Evolutionary conservation across 805 yeast genomes (phyloP).

Genomic region (Spathaspora girioi): DNA sequence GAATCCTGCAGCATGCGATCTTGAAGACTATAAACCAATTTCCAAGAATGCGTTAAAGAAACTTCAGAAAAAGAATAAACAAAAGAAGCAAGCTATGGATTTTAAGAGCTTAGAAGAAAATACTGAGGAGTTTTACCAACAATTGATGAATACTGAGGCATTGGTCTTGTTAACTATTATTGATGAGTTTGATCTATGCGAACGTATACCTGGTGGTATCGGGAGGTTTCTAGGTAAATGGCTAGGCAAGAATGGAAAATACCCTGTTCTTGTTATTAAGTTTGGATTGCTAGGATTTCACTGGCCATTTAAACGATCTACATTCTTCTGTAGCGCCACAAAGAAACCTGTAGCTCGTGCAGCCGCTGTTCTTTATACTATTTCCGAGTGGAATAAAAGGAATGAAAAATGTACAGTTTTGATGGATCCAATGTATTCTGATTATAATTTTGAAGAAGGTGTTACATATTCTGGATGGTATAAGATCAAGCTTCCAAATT

Average conservation of each 20-base stretch:
- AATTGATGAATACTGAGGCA: constrained; percentile 38
- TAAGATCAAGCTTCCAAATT: constrained; percentile 29
- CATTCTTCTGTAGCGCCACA: constrained; percentile 35
- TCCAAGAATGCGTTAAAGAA: constrained; percentile 16
- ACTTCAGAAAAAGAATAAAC: constrained; percentile 12
- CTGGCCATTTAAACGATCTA: constrained; percentile 43
- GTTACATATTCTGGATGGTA: constrained; percentile 38
- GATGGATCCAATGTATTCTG: constrained; percentile 35
- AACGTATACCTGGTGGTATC: constrained; percentile 23
- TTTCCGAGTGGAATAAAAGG: constrained; percentile 30
- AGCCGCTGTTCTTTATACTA: constrained; percentile 36
- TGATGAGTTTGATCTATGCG: constrained; percentile 35
- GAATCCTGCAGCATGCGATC: not conserved
- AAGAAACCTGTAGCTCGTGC: constrained; percentile 37
- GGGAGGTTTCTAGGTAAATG: constrained; percentile 15
- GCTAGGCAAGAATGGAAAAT: constrained; percentile 27
- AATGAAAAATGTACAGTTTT: constrained; percentile 28
- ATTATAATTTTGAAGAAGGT: constrained; percentile 27
- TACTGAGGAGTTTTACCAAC: constrained; percentile 25
- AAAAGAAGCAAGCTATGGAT: constrained; percentile 7
- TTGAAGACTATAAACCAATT: constrained; percentile 12
- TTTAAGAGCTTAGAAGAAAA: constrained; percentile 8
- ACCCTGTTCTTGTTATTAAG: constrained; percentile 30
- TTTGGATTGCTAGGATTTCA: constrained; percentile 41
- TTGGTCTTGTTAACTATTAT: constrained; percentile 33